Conservation (phyloP, 1,284 basidiomycete genomes). For the Sporisorium exsertum region DNA sequence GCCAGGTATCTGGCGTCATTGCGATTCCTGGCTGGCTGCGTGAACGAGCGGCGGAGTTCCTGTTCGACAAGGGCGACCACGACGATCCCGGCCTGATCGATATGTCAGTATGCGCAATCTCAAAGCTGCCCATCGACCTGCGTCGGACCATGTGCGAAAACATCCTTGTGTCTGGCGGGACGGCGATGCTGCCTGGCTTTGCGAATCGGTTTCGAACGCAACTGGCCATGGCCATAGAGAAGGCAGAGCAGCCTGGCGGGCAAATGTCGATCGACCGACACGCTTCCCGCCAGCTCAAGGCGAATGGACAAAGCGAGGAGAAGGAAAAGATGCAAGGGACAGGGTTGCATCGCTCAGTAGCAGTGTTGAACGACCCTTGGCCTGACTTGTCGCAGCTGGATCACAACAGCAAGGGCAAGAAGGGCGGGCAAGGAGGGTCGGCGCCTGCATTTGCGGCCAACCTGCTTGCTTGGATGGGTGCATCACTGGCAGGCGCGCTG, state of each 20-base stretch:
- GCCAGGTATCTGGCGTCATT: slow-evolving; percentile 74
- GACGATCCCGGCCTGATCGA: slow-evolving; percentile 77
- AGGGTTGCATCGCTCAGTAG: slow-evolving; percentile 17
- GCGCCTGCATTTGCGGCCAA: slow-evolving; percentile 86
- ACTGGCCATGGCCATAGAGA: slow-evolving; percentile 75
- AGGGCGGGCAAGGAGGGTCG: slow-evolving; percentile 73
- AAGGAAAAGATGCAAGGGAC: not conserved
- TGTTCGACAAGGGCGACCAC: slow-evolving; percentile 89
- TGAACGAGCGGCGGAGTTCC: slow-evolving; percentile 86
- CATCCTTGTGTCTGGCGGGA: slow-evolving; percentile 87
- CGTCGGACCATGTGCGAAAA: slow-evolving; percentile 82
- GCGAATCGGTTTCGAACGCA: slow-evolving; percentile 84
- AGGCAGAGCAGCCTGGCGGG: slow-evolving; percentile 27
- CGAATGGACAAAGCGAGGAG: not conserved
- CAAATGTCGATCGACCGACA: slow-evolving; percentile 33
- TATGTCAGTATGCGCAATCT: slow-evolving; percentile 76
- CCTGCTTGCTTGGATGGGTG: slow-evolving; percentile 89
- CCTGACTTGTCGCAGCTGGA: slow-evolving; percentile 7
- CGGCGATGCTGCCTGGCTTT: slow-evolving; percentile 89
- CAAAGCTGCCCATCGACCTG: slow-evolving; percentile 82
- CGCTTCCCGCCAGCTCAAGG: slow-evolving; percentile 3
- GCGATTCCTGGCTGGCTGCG: slow-evolving; percentile 93
- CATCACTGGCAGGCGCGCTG: slow-evolving; percentile 81
- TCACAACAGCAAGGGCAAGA: slow-evolving; percentile 2
- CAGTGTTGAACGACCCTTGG: slow-evolving; percentile 47